Conservation (phyloP, 495 filamentous ascomycete species). For the Trichoderma virens region DNA sequence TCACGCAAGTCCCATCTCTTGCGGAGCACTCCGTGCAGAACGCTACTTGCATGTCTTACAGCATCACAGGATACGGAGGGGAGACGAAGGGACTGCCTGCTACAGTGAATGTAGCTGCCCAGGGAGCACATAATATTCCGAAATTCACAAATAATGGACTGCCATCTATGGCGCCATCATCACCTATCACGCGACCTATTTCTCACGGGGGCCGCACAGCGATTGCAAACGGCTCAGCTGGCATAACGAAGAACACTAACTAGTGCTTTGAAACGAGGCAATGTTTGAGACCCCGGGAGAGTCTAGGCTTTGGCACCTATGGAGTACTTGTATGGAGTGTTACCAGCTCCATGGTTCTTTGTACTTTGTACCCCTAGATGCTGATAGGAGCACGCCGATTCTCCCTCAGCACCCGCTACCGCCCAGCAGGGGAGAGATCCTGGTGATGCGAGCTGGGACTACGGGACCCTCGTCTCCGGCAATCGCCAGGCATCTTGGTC, state of each 20-base stretch:
- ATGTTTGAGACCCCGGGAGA: neutral
- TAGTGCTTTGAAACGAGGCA: neutral
- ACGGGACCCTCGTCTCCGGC: neutral
- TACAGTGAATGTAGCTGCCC: neutral
- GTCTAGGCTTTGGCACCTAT: neutral
- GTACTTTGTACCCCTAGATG: neutral
- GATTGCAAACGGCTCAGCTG: neutral
- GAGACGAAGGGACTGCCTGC: neutral
- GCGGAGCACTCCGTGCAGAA: neutral
- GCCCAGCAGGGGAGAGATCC: neutral
- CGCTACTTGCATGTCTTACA: neutral
- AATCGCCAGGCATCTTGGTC: neutral
- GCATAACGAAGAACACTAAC: neutral
- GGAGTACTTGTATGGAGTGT: neutral
- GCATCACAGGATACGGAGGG: neutral
- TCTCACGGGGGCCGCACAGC: neutral
- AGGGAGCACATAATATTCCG: neutral
- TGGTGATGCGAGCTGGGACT: neutral
- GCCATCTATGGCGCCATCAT: slow-evolving; percentile 1
- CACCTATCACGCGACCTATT: neutral
- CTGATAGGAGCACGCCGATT: neutral
- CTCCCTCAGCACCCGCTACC: neutral
- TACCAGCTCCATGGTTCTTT: too few species aligned
- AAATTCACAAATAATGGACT: neutral
- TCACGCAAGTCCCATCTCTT: neutral